Evolutionary conservation across 495 filamentous ascomycete species (phyloP).

Genomic region (Aspergillus olivimuriae): DNA sequence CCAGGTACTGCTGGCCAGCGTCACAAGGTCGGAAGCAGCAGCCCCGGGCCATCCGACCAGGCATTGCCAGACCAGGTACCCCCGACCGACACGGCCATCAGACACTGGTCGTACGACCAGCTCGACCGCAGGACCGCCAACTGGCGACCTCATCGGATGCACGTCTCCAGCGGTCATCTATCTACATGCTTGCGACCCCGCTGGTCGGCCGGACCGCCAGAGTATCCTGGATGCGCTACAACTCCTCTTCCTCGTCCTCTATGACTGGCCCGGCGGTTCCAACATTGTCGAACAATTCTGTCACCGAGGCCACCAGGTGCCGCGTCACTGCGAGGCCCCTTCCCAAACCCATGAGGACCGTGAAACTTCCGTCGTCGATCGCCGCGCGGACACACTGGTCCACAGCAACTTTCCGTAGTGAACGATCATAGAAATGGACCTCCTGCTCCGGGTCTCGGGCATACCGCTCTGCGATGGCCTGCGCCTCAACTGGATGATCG

Average conservation of each 20-base stretch:
- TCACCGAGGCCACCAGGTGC: background rate
- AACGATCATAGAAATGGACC: background rate
- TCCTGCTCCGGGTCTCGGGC: background rate
- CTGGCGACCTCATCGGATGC: background rate
- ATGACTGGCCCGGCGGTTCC: background rate
- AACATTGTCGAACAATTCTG: background rate
- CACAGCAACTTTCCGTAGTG: too few species aligned
- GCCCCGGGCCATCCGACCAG: background rate
- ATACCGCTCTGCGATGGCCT: background rate
- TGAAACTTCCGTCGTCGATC: too few species aligned
- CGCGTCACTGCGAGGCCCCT: background rate
- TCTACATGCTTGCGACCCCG: background rate
- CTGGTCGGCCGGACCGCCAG: background rate
- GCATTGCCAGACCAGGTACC: background rate
- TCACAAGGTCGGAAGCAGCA: background rate
- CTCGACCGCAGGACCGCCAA: conserved; percentile 1
- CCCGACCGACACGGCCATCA: background rate
- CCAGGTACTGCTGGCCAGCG: background rate
- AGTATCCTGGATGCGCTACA: background rate
- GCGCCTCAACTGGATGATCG: background rate
- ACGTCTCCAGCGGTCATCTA: background rate
- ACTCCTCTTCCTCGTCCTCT: background rate
- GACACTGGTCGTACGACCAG: conserved; percentile 1
- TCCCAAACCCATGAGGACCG: background rate
- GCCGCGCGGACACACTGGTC: too few species aligned